A percentile compares a stretch with the other conserved stretches of the same genome.
Evolutionary conservation across 371 early-diverging fungal species (phyloP).

Genomic region (Mortierella sp.): DNA sequence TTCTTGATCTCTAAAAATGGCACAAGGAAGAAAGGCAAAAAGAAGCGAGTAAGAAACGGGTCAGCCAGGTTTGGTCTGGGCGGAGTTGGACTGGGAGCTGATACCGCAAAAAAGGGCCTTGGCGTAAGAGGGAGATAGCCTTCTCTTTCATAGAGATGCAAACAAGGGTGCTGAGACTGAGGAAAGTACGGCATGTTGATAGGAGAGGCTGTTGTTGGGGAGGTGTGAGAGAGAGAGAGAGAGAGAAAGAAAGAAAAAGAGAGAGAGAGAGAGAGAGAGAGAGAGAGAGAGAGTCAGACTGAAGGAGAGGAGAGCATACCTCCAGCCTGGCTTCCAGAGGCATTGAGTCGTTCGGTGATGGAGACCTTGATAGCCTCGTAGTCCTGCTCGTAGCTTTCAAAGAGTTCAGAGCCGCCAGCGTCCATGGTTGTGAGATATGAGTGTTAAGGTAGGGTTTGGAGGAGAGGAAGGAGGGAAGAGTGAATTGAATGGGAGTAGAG

Average conservation of each 20-base stretch:
- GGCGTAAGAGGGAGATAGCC: not conserved
- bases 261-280: too few species aligned
- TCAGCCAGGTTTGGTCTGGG: slow-evolving; percentile 10
- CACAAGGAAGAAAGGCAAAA: slow-evolving; percentile 2
- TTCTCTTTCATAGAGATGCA: not conserved
- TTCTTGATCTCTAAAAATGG: slow-evolving; percentile 77
- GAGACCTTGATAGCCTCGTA: slow-evolving; percentile 74
- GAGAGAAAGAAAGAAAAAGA: too few species aligned
- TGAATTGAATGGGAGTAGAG: not conserved
- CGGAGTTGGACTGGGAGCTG: not conserved
- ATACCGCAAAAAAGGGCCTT: not conserved
- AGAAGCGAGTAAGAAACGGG: not conserved
- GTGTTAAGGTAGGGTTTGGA: not conserved
- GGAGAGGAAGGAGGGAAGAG: not conserved
- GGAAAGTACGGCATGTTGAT: too few species aligned
- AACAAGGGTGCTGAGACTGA: too few species aligned
- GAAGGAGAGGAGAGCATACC: slow-evolving; percentile 51
- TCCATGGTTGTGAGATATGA: slow-evolving; percentile 31
- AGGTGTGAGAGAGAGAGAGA: too few species aligned
- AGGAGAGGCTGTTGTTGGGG: too few species aligned
- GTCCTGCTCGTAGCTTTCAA: slow-evolving; percentile 91
- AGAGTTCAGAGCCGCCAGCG: slow-evolving; percentile 78
- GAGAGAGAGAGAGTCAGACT: not conserved
- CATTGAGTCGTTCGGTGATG: slow-evolving; percentile 72
- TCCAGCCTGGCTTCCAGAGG: slow-evolving; percentile 71